Percentiles rank a stretch among this genome's conserved stretches.
phyloP scores from a whole-genome alignment of 1,139 yeast genomes.

The Candida gigantensis region DNA sequence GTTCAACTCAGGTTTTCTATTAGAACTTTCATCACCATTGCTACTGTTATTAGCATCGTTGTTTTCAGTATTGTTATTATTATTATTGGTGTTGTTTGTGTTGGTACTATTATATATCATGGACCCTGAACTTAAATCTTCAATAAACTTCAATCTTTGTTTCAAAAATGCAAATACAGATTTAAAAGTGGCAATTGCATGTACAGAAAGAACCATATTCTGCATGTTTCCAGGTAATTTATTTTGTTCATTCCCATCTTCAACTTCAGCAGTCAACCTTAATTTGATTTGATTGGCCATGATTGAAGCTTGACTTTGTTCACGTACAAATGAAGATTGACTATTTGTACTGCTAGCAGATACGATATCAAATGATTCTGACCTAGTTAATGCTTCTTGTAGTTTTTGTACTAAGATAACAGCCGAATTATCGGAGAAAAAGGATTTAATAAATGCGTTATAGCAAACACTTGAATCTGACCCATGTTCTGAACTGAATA shows the following conservation, averaged over 20 bases:
- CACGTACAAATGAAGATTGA: conserved; percentile 15
- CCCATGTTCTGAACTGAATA: conserved; percentile 36
- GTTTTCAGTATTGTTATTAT: no score
- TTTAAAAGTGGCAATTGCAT: conserved; percentile 84
- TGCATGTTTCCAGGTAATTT: conserved; percentile 32
- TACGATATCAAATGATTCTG: conserved; percentile 74
- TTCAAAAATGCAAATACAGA: conserved; percentile 67
- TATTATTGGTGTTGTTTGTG: no score
- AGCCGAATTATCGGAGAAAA: conserved; percentile 31
- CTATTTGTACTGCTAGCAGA: conserved; percentile 47
- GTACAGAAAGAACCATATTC: conserved; percentile 65
- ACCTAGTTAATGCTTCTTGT: conserved; percentile 74
- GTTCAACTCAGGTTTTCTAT: conserved; percentile 19
- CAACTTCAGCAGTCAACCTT: conserved; percentile 41
- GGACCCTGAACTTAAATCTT: conserved; percentile 21
- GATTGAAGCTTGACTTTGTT: conserved; percentile 48
- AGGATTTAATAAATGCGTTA: conserved; percentile 49
- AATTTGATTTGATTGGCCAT: conserved; percentile 75
- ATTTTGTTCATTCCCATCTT: conserved; percentile 18
- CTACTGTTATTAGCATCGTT: no score
- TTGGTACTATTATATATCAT: no score
- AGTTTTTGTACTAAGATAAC: conserved; percentile 45
- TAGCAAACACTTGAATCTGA: conserved; percentile 30
- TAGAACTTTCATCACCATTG: conserved; percentile 11
- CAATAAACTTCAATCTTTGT: conserved; percentile 30